Conservation (phyloP, 768 basidiomycete species). For the Kwoniella heveanensis region DNA sequence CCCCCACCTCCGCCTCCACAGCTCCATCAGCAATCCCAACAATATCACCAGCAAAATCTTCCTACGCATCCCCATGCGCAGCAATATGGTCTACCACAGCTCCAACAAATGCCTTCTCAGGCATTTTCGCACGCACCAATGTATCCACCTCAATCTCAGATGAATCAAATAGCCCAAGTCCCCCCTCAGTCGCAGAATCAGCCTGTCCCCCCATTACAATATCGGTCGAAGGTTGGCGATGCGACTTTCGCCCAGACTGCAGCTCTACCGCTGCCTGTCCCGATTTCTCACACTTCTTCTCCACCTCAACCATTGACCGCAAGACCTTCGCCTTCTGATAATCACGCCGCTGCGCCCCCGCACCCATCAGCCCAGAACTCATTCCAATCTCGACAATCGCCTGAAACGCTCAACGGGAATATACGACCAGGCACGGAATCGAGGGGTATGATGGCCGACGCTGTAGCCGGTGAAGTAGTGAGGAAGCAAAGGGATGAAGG, state of each 20-base stretch:
- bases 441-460: conserved; percentile 12
- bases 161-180: not conserved
- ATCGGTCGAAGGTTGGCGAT: conserved; percentile 17
- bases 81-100: not conserved
- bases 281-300: not conserved
- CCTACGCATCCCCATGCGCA: not conserved
- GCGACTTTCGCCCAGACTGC: conserved; percentile 22
- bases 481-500: conserved; percentile 11
- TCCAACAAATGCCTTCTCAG: not conserved
- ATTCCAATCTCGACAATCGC: not conserved
- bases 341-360: not conserved
- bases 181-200: conserved; percentile 12
- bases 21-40: not conserved
- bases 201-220: not conserved
- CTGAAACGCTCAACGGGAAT: conserved; percentile 1
- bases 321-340: not conserved
- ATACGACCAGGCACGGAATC: conserved; percentile 1
- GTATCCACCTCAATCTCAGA: not conserved
- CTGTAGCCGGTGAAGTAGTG: conserved; percentile 15
- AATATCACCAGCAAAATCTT: not conserved
- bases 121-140: not conserved
- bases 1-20: not conserved
- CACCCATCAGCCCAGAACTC: not conserved
- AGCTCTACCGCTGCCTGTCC: not conserved
- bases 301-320: not conserved